Percentiles rank a stretch among this genome's conserved stretches.
Conservation (phyloP, 2,329 filamentous ascomycete genomes). For the Biscogniauxia sp. region DNA sequence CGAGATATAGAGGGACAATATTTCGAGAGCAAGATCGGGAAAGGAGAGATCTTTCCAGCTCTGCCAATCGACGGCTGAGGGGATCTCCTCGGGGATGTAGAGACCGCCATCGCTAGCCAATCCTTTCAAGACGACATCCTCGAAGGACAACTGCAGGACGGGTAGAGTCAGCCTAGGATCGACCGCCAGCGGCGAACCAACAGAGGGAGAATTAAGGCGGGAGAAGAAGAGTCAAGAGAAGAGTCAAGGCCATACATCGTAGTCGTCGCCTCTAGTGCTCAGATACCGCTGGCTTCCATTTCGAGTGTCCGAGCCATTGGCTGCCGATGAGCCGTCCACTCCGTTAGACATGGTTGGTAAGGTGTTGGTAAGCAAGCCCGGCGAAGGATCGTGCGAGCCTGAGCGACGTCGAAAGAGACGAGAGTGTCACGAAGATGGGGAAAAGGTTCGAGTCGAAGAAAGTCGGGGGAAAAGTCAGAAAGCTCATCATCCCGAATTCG, state of each 20-base stretch:
- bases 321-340: conserved; percentile 34
- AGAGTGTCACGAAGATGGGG: background rate
- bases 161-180: background rate
- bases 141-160: conserved; percentile 71
- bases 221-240: conserved; percentile 11
- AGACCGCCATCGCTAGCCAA: conserved; percentile 83
- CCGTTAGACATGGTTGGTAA: conserved; percentile 35
- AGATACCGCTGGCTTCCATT: conserved; percentile 49
- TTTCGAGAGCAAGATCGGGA: conserved; percentile 76
- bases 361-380: background rate
- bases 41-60: conserved; percentile 79
- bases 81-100: conserved; percentile 83
- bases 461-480: background rate
- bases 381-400: background rate
- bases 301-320: conserved; percentile 38
- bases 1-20: conserved; percentile 87
- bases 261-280: conserved; percentile 50
- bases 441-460: background rate
- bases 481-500: background rate
- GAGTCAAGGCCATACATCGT: conserved; percentile 38
- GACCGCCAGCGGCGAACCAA: conserved; percentile 6
- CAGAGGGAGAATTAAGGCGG: conserved; percentile 2
- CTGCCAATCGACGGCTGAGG: conserved; percentile 55
- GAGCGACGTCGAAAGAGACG: no score
- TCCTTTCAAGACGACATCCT: conserved; percentile 86